Evolutionary conservation across 169 alveolate species (phyloP), one percentile per base, ranked within the genome.

Genomic region (Eimeria brunetti): DNA sequence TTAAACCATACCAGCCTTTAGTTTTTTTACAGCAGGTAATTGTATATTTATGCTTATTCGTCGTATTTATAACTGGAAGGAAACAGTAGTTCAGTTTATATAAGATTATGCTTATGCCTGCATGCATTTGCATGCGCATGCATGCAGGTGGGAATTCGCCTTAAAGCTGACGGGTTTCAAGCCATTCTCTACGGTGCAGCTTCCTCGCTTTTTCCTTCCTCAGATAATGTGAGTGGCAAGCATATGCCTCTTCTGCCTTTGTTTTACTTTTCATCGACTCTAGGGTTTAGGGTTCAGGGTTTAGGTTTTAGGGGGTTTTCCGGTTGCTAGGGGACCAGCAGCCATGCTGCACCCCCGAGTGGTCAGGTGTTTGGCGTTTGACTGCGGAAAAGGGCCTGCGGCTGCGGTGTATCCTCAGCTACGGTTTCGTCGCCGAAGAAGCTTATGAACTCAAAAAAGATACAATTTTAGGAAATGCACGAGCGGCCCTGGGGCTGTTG

Each of bases 111-210:
- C 60, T 6, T 18, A 38, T 75, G 60, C 38, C 24, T 22, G 80
- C 80, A 69, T 8, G 80, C 6, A 41, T 46, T 51, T 44, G 67
- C 67, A 27, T 38, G 62, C 7, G 67, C 60, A n/a, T 33, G 0
- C 90, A 16, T 46, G 78, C 76, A 85, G 91, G 80, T 85, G 91
- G 91, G 91, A 85, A 58, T 85, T 85, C 46, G 91, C 91, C 64
- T 51, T 85, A 22, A 85, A 60, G 62, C 56, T 85, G 36, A 71
- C 80, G 62, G 91, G 91, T 22, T 85, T 85, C 24, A 85, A 85
- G 60, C 53, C 75, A 7, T 85, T 85, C 60, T 30, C 91, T 2
- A 60, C 67, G 9, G 41, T 56, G 38, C 91, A 56, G 80, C 91
- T 60, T 20, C 91, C 91, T 20, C 76, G 91, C 12, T 85, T 85